Percentiles rank a stretch among this genome's conserved stretches.
Evolutionary conservation across 768 basidiomycete genomes (phyloP).

Genomic region (Cystobasidium onofrii): DNA sequence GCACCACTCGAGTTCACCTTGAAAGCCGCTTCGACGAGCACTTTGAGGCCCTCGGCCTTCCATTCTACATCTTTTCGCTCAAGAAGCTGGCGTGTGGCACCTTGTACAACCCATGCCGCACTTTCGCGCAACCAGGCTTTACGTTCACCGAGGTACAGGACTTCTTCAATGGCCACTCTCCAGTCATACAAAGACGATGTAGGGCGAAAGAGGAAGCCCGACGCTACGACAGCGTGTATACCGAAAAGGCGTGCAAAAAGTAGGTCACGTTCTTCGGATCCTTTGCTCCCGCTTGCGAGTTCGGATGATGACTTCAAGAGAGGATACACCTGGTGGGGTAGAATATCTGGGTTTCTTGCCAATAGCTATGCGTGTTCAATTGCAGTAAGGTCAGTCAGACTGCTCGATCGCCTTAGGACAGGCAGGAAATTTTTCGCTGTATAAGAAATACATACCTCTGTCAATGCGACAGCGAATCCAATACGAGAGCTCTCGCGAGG

Average conservation of each 20-base stretch:
- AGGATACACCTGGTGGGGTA: constrained; percentile 51
- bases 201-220: constrained; percentile 55
- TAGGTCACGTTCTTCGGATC: constrained; percentile 85
- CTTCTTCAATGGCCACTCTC: constrained; percentile 24
- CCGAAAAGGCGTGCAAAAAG: constrained; percentile 90
- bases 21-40: constrained; percentile 54
- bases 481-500: constrained; percentile 85
- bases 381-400: not conserved
- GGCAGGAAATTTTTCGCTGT: constrained; percentile 10
- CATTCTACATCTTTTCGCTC: constrained; percentile 53
- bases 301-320: constrained; percentile 66
- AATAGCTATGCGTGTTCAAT: constrained; percentile 53
- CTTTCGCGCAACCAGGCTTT: constrained; percentile 49
- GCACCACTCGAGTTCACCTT: constrained; percentile 43
- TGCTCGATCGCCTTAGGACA: constrained; percentile 62
- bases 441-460: constrained; percentile 60
- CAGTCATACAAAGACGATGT: constrained; percentile 18
- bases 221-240: constrained; percentile 71
- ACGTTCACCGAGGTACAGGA: constrained; percentile 12
- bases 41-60: constrained; percentile 59
- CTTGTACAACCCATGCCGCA: constrained; percentile 51
- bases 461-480: constrained; percentile 90
- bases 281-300: constrained; percentile 65
- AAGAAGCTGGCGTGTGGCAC: constrained; percentile 29
- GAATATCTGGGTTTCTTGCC: constrained; percentile 52